Conservation (phyloP, 73 alveolate species). For the Loxodes magnus region DNA sequence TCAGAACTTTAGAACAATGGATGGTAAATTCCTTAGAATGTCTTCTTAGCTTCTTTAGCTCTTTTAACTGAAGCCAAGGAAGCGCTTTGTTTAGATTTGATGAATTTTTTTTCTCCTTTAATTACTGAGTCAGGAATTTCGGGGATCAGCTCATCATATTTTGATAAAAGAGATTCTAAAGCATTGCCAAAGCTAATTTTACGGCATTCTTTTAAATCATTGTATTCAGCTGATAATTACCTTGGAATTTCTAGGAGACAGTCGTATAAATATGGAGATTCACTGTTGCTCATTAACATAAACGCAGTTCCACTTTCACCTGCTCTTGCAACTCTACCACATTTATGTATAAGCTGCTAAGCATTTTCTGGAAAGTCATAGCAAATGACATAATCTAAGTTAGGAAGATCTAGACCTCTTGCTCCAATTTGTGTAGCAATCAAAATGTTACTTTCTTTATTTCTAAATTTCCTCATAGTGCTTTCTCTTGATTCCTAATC, state of each 20-base stretch:
- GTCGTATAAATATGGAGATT: constrained; percentile 83
- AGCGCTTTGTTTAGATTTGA: constrained; percentile 62
- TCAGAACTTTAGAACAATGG: too few species aligned
- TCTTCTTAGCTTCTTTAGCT: too few species aligned
- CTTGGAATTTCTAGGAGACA: constrained; percentile 59
- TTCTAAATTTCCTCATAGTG: constrained; percentile 60
- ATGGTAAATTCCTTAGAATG: too few species aligned
- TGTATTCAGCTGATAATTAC: constrained; percentile 47
- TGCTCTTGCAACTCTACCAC: constrained; percentile 99
- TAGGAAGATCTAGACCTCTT: constrained; percentile 97
- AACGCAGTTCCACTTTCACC: constrained; percentile 84
- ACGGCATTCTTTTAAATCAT: constrained; percentile 27
- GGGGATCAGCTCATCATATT: background rate
- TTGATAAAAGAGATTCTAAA: background rate
- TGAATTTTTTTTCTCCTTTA: constrained; percentile 55
- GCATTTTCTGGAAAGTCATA: constrained; percentile 91
- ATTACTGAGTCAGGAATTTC: constrained; percentile 37
- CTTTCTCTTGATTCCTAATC: constrained; percentile 82
- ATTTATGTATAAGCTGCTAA: constrained; percentile 89
- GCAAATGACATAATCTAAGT: constrained; percentile 87
- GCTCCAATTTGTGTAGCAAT: constrained; percentile 96
- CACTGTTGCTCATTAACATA: constrained; percentile 70
- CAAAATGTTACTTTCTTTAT: constrained; percentile 57
- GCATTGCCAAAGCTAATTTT: background rate
- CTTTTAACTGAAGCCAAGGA: constrained; percentile 38